phyloP scores from a whole-genome alignment of 1,284 basidiomycete species.

The Volvariella volvacea region DNA sequence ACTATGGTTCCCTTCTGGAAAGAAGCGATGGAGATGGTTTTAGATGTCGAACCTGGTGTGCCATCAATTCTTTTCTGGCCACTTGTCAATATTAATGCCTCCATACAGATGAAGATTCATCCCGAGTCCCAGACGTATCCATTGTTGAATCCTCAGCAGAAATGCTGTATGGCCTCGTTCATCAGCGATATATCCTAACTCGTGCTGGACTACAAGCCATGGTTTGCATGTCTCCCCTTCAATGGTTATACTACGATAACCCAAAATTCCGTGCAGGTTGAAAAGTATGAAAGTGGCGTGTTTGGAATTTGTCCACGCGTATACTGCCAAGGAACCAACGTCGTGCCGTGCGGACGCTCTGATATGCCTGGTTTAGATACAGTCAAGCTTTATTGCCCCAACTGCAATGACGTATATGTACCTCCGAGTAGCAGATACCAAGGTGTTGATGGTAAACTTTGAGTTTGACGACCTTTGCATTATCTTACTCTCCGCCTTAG shows the following conservation, averaged over 20 bases:
- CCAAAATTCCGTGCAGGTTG: conserved; percentile 56
- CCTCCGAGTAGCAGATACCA: conserved; percentile 95
- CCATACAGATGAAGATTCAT: conserved; percentile 81
- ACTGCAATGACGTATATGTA: conserved; percentile 95
- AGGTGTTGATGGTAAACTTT: conserved; percentile 79
- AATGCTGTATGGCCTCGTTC: conserved; percentile 94
- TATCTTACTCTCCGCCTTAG: conserved; percentile 34
- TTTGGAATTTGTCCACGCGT: conserved; percentile 97
- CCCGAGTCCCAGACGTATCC: conserved; percentile 90
- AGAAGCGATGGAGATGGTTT: conserved; percentile 99
- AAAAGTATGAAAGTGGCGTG: conserved; percentile 91
- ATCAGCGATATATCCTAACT: conserved; percentile 96
- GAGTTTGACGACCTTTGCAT: conserved; percentile 9
- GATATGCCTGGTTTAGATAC: conserved; percentile 98
- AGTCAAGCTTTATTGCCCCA: conserved; percentile 97
- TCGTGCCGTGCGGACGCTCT: conserved; percentile 93
- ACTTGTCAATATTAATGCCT: conserved; percentile 12
- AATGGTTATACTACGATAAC: conserved; percentile 9
- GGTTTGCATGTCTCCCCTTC: conserved; percentile 42
- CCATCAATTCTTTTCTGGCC: conserved; percentile 14
- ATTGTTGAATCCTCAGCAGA: conserved; percentile 98
- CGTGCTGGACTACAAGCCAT: conserved; percentile 91
- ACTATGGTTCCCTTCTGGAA: conserved; percentile 98
- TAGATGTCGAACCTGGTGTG: conserved; percentile 97
- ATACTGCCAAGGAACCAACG: conserved; percentile 85